These are phyloP conservation scores for Monosporascus sp. DNA, from an alignment of 2,329 filamentous ascomycete genomes.

Conservation along the genomic window DNA sequence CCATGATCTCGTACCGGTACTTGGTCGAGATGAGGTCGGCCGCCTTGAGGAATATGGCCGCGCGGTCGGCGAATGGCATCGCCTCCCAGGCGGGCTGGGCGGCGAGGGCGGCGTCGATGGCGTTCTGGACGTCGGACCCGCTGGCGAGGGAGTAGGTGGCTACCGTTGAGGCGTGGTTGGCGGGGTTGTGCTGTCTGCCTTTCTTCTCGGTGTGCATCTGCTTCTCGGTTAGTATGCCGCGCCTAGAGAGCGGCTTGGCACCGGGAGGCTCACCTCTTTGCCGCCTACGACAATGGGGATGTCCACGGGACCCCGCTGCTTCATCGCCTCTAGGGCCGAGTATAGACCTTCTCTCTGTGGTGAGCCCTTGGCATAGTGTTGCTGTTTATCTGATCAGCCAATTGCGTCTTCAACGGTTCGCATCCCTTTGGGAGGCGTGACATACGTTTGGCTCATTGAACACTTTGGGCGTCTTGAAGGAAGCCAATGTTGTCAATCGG, in stretches of 20 bases:
- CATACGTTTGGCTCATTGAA: conserved; percentile 94
- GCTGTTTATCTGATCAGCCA: conserved; percentile 43
- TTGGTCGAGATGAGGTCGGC: conserved; percentile 86
- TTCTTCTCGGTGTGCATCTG: conserved; percentile 63
- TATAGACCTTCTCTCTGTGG: conserved; percentile 71
- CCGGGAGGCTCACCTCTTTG: conserved; percentile 55
- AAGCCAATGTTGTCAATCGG: conserved; percentile 59
- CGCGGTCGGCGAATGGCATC: conserved; percentile 83
- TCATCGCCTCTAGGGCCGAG: conserved; percentile 65
- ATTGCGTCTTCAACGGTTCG: neutral
- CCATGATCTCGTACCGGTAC: conserved; percentile 96
- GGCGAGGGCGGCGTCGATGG: conserved; percentile 79
- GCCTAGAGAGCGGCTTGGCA: neutral
- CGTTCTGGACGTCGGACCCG: conserved; percentile 66
- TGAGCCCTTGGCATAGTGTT: conserved; percentile 84
- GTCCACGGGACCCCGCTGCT: conserved; percentile 64
- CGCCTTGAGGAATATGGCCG: conserved; percentile 91
- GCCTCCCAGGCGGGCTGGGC: conserved; percentile 83
- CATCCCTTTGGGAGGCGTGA: conserved; percentile 13
- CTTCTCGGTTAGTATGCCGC: conserved; percentile 8
- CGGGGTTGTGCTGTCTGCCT: conserved; percentile 73
- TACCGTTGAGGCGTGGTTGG: conserved; percentile 69
- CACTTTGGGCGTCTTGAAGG: conserved; percentile 82
- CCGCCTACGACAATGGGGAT: conserved; percentile 82
- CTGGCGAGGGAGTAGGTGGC: conserved; percentile 83